A percentile compares a stretch with the other conserved stretches of the same genome.
phyloP scores from a whole-genome alignment of 495 filamentous ascomycete genomes.

The Terfezia boudieri region DNA sequence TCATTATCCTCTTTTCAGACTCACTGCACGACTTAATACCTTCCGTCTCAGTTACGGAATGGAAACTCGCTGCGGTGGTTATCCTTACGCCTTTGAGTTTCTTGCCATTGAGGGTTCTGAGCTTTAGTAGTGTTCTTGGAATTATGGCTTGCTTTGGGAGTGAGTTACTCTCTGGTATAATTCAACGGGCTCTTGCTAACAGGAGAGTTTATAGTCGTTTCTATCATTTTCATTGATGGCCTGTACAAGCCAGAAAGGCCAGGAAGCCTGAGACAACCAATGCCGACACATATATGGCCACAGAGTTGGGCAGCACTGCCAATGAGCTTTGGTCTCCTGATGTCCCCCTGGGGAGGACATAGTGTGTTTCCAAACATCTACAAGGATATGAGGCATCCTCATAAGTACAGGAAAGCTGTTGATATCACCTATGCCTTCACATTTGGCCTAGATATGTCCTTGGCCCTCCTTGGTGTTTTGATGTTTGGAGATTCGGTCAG shows the following conservation, averaged over 20 bases:
- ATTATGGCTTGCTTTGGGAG: constrained; percentile 72
- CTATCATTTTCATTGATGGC: constrained; percentile 65
- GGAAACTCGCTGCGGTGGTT: constrained; percentile 73
- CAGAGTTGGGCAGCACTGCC: constrained; percentile 72
- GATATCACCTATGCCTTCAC: constrained; percentile 78
- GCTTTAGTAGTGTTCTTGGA: constrained; percentile 75
- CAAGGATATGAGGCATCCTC: constrained; percentile 86
- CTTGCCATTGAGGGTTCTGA: constrained; percentile 60
- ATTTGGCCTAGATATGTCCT: constrained; percentile 56
- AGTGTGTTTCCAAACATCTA: constrained; percentile 94
- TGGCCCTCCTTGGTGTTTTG: constrained; percentile 60
- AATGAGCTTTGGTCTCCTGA: constrained; percentile 82
- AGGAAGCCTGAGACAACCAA: constrained; percentile 69
- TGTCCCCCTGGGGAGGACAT: constrained; percentile 95
- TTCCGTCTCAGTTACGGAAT: constrained; percentile 42
- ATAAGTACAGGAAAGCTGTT: constrained; percentile 57
- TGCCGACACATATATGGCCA: constrained; percentile 55
- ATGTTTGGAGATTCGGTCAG: constrained; percentile 81
- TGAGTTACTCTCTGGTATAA: constrained; percentile 25
- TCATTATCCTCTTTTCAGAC: constrained; percentile 85
- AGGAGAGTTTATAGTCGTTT: constrained; percentile 35
- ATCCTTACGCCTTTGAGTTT: constrained; percentile 70
- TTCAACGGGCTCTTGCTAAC: constrained; percentile 1
- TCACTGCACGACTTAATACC: constrained; percentile 63
- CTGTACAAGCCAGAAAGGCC: constrained; percentile 57